Evolutionary conservation across 345 rosid species (phyloP).

Genomic region (Arabis alpina): DNA sequence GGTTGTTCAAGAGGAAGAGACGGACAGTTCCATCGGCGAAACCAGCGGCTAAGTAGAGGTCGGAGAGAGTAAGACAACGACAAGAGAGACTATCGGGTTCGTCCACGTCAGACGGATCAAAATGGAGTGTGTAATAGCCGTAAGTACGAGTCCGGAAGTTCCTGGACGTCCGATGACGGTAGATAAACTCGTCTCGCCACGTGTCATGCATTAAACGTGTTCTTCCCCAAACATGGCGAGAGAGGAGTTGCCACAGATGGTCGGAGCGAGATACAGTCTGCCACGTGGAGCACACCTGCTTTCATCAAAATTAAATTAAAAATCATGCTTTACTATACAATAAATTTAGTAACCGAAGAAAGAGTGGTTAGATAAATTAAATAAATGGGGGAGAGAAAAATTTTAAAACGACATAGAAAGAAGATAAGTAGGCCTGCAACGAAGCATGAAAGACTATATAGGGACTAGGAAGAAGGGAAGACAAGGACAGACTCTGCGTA

Average conservation of each 20-base stretch:
- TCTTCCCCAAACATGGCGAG: constrained; percentile 62
- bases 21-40: constrained; percentile 90
- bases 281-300: constrained; percentile 93
- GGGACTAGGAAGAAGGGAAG: constrained; percentile 43
- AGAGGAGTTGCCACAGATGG: constrained; percentile 72
- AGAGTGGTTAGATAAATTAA: not conserved
- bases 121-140: constrained; percentile 53
- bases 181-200: constrained; percentile 76
- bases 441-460: constrained; percentile 39
- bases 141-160: constrained; percentile 61
- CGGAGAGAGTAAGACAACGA: constrained; percentile 83
- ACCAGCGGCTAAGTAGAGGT: constrained; percentile 74
- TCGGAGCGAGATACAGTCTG: constrained; percentile 77
- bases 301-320: too few species aligned
- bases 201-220: constrained; percentile 50
- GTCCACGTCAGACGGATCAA: constrained; percentile 62
- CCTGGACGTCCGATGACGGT: constrained; percentile 63
- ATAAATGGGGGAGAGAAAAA: not conserved
- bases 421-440: constrained; percentile 45
- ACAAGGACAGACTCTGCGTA: constrained; percentile 45
- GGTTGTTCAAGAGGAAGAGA: constrained; percentile 62
- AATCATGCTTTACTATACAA: too few species aligned
- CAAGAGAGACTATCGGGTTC: constrained; percentile 63
- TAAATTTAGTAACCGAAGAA: too few species aligned
- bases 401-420: constrained; percentile 28